phyloP scores from a whole-genome alignment of 495 filamentous ascomycete species.

The Trichocladium antarcticum region DNA sequence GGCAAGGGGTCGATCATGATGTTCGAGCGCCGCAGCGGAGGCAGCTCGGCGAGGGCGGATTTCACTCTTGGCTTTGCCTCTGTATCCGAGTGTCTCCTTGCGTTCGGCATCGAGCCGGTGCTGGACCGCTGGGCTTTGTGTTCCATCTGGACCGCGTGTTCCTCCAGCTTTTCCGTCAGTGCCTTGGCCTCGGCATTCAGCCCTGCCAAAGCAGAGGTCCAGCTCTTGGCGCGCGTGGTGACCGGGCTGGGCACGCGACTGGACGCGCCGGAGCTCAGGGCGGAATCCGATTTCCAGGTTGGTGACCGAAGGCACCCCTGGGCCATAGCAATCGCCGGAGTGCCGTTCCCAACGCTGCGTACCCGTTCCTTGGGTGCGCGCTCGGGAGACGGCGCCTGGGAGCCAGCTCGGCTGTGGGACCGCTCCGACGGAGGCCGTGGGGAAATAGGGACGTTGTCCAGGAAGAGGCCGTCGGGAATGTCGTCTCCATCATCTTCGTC shows the following conservation, averaged over 20 bases:
- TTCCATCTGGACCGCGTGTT: slow-evolving; percentile 60
- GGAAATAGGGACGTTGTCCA: slow-evolving; percentile 93
- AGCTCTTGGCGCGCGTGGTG: slow-evolving; percentile 65
- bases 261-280: slow-evolving; percentile 15
- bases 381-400: slow-evolving; percentile 48
- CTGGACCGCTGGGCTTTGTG: slow-evolving; percentile 29
- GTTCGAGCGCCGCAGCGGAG: slow-evolving; percentile 74
- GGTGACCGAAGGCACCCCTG: slow-evolving; percentile 41
- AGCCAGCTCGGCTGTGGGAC: slow-evolving; percentile 38
- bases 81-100: slow-evolving; percentile 31
- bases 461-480: slow-evolving; percentile 77
- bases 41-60: slow-evolving; percentile 53
- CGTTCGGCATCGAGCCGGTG: slow-evolving; percentile 26
- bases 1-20: slow-evolving; percentile 95
- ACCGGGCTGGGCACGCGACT: slow-evolving; percentile 23
- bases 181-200: slow-evolving; percentile 80
- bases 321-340: slow-evolving; percentile 38
- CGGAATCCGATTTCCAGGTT: slow-evolving; percentile 33
- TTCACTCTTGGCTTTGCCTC: slow-evolving; percentile 47
- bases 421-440: slow-evolving; percentile 64
- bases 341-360: slow-evolving; percentile 45
- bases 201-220: slow-evolving; percentile 66
- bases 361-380: slow-evolving; percentile 38
- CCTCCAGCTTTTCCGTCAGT: slow-evolving; percentile 79
- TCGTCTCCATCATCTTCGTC: slow-evolving; percentile 79